Evolutionary conservation across 495 filamentous ascomycete species (phyloP).

Genomic region (Penicillium parvum): DNA sequence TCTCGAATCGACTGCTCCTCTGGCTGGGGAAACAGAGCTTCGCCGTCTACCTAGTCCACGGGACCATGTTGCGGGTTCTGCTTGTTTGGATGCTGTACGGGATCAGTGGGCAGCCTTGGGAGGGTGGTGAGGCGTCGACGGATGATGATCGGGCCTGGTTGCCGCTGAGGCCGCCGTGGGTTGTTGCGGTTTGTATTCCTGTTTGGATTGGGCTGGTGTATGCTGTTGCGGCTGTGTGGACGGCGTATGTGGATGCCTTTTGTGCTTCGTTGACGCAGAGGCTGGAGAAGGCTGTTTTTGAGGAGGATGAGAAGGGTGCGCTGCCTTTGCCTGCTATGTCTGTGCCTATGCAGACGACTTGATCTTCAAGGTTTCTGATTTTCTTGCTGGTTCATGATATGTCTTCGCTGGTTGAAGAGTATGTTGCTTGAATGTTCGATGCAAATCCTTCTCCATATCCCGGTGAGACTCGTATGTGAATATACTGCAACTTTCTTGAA

Average conservation of each 20-base stretch:
- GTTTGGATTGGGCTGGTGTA: constrained; percentile 58
- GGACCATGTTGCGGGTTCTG: constrained; percentile 58
- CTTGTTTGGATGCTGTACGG: constrained; percentile 64
- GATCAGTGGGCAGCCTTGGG: constrained; percentile 46
- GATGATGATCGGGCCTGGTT: constrained; percentile 40
- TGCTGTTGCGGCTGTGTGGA: constrained; percentile 57
- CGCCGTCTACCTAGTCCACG: constrained; percentile 67
- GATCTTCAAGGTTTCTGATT: constrained; percentile 13
- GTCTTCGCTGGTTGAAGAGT: not conserved
- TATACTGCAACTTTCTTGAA: no score
- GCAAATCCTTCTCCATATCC: no score
- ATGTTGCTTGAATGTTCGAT: no score
- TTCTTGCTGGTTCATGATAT: not conserved
- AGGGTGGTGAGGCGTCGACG: constrained; percentile 42
- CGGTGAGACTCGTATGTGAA: no score
- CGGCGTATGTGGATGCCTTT: constrained; percentile 59
- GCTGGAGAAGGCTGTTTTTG: constrained; percentile 52
- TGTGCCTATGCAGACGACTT: constrained; percentile 28
- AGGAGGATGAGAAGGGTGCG: constrained; percentile 46
- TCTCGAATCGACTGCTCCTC: constrained; percentile 55
- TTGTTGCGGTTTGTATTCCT: constrained; percentile 47
- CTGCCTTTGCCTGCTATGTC: constrained; percentile 35
- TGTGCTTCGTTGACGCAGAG: constrained; percentile 58
- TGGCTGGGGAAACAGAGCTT: constrained; percentile 68
- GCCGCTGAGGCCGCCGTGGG: constrained; percentile 34